Evolutionary conservation across 768 basidiomycete genomes (phyloP).

Genomic region (Mrakia hoshinonis): DNA sequence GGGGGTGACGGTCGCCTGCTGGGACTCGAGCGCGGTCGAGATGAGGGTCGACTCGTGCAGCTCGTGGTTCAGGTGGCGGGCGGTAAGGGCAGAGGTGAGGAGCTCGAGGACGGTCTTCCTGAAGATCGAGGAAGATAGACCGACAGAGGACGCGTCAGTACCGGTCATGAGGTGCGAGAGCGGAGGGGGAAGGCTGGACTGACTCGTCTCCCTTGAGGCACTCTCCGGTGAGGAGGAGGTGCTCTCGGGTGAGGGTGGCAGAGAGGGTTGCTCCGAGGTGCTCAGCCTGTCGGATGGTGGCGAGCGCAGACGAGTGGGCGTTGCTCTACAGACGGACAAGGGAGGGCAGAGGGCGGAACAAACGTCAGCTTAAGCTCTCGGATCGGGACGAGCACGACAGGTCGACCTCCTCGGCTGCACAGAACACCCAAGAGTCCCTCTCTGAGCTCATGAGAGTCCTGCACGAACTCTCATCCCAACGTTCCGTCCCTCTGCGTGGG

Average conservation of each 20-base stretch:
- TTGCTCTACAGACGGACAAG: conserved; percentile 71
- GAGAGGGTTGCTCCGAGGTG: conserved; percentile 87
- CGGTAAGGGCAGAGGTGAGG: conserved; percentile 72
- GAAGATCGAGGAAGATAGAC: not conserved
- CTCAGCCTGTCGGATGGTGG: conserved; percentile 84
- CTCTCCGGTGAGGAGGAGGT: conserved; percentile 86
- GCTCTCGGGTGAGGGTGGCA: conserved; percentile 72
- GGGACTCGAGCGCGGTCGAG: conserved; percentile 62
- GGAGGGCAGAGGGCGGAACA: not conserved
- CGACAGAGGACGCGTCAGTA: not conserved
- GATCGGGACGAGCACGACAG: too few relatives aligned
- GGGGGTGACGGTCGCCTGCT: conserved; percentile 54
- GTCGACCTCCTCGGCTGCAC: too few relatives aligned
- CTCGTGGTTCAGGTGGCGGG: conserved; percentile 53
- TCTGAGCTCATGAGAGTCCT: too few relatives aligned
- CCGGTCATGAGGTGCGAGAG: not conserved
- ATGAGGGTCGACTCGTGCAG: conserved; percentile 46
- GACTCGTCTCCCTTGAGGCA: conserved; percentile 94
- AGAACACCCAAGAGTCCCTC: too few relatives aligned
- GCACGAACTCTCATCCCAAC: too few relatives aligned
- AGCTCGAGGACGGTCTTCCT: conserved; percentile 76
- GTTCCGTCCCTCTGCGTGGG: too few relatives aligned
- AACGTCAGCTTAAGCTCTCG: conserved; percentile 8
- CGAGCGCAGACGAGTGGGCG: conserved; percentile 72
- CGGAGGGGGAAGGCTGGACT: conserved; percentile 44